Base-by-base conservation (phyloP, 2,329 filamentous ascomycete genomes). In the Colletotrichum gloeosporioides region DNA sequence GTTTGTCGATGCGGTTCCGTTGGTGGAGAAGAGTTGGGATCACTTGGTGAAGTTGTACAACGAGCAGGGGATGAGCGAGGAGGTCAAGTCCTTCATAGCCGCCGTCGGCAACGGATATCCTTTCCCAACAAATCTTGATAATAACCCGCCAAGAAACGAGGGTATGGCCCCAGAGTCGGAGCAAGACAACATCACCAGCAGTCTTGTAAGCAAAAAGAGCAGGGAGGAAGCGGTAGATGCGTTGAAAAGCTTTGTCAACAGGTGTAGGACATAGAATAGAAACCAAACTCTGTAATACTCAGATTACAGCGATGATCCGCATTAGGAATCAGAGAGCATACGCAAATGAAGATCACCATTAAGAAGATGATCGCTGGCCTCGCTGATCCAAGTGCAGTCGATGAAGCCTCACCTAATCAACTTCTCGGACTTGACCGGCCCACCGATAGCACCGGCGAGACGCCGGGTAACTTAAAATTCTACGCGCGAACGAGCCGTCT, bases 151-250 rank as follows among this genome's bases (percentile, higher is more conserved):
- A 0, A 88, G 86, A 34, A 87, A 87, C 1, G 88, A 88, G 59
- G 90, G 88, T 0, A 92, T 93, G 91, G 90, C 91, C 12, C 91
- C 91, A 4, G 87, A 89, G 79, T 91, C 89, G 76, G 91, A 93
- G 82, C 88, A 92, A 79, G 87, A 90, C 70, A 59, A 92, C 15
- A 76, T 92, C 34, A 62, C 85, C 5, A 84, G 82, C 69, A 89
- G 83, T 0, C 79, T 93, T 71, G 71, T 83, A 57, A 83, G 84
- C 62, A 84, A 81, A 0, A 89, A 85, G 86, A 80, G 78, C 15
- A 86, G 79, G 27, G 80, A 83, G 12, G 79, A 83, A 44, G 83
- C 89, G 9, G 77, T 92, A n/a, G 76, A 73, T 16, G 85, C 85
- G 59, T 75, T 91, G 70, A 80, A 78, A 78, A 78, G 69, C 7